Evolutionary conservation across 305 asterid genomes (phyloP).

Genomic region (Plantago rigida): DNA sequence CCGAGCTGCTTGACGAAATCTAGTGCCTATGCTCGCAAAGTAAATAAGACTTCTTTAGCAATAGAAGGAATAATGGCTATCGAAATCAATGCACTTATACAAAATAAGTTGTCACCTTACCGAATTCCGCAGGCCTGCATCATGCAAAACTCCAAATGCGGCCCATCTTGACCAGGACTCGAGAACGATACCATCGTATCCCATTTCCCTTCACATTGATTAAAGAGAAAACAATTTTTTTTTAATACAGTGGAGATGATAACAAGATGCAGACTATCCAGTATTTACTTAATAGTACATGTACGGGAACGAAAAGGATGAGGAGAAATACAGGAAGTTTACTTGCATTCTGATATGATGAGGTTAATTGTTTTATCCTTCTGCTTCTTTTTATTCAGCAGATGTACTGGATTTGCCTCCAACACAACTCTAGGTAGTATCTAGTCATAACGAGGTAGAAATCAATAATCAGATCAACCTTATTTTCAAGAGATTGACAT

Average conservation of each 20-base stretch:
- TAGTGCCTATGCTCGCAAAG: constrained; percentile 52
- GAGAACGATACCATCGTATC: constrained; percentile 91
- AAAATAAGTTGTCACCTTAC: constrained; percentile 32
- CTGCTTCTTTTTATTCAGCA: constrained; percentile 63
- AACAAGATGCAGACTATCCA: neutral
- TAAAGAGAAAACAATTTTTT: constrained; percentile 16
- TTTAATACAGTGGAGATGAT: constrained; percentile 1
- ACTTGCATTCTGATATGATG: constrained; percentile 73
- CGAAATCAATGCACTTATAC: neutral
- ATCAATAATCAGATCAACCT: constrained; percentile 20
- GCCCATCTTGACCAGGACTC: constrained; percentile 99
- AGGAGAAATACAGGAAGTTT: constrained; percentile 26
- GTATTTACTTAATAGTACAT: constrained; percentile 3
- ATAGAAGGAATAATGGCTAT: constrained; percentile 15
- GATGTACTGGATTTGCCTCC: constrained; percentile 63
- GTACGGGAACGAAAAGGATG: constrained; percentile 13
- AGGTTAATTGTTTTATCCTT: constrained; percentile 48
- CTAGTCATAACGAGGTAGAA: constrained; percentile 32
- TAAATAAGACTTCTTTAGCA: constrained; percentile 28
- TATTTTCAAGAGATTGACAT: constrained; percentile 5
- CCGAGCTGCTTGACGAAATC: constrained; percentile 73
- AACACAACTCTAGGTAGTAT: constrained; percentile 71
- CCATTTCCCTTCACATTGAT: constrained; percentile 60
- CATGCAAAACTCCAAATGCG: constrained; percentile 78
- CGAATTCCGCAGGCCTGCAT: constrained; percentile 58